These are phyloP conservation scores for Chrysoporthe deuterocubensis DNA, from an alignment of 2,329 filamentous ascomycete species.

Conservation along the genomic window DNA sequence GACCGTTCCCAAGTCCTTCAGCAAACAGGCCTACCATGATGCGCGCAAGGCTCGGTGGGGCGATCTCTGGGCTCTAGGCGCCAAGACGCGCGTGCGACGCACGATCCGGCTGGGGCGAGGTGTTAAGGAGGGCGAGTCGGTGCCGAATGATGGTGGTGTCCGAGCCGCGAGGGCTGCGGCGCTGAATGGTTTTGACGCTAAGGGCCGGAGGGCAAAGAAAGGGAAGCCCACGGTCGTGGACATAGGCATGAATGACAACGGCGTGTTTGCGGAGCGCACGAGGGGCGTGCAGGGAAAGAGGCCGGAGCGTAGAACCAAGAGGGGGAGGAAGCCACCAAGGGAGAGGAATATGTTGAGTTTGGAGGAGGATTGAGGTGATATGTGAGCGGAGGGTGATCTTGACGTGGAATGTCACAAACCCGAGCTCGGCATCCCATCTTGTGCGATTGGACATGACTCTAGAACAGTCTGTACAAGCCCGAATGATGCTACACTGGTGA, in stretches of 20 bases:
- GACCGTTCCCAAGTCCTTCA: constrained; percentile 84
- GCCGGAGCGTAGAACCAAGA: constrained; percentile 47
- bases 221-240: constrained; percentile 43
- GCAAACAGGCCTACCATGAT: constrained; percentile 84
- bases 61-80: constrained; percentile 92
- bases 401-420: too few relatives aligned
- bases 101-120: constrained; percentile 62
- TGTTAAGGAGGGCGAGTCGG: constrained; percentile 33
- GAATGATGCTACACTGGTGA: not conserved
- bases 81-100: constrained; percentile 76
- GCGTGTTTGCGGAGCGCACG: constrained; percentile 46
- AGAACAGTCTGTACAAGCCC: not conserved
- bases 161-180: constrained; percentile 40
- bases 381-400: too few relatives aligned
- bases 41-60: constrained; percentile 91
- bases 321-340: constrained; percentile 41
- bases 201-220: constrained; percentile 6
- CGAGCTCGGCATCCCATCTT: not conserved
- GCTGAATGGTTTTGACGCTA: constrained; percentile 13
- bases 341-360: constrained; percentile 47
- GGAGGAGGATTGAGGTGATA: constrained; percentile 36
- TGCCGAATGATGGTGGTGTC: constrained; percentile 51
- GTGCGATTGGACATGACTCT: not conserved
- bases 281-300: constrained; percentile 36
- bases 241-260: constrained; percentile 40